Evolutionary conservation across 1,284 basidiomycete genomes (phyloP).

Genomic region (Papiliotrema flavescens): DNA sequence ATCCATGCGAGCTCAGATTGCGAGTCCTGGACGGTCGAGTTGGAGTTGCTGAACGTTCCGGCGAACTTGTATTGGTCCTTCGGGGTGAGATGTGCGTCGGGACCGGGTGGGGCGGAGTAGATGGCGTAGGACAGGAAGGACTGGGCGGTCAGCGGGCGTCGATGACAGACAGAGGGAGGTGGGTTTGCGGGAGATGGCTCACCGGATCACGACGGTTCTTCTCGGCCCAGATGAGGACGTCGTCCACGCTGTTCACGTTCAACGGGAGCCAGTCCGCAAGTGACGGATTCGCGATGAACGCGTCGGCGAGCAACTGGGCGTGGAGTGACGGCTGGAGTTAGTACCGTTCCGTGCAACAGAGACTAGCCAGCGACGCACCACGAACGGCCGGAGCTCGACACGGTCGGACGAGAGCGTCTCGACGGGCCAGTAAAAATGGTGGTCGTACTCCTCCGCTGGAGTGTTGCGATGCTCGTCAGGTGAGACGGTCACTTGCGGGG

Average conservation of each 20-base stretch:
- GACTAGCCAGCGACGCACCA: slow-evolving; percentile 14
- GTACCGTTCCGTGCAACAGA: background rate
- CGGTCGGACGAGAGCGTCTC: slow-evolving; percentile 28
- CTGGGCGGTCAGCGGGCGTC: background rate
- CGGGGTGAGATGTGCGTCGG: slow-evolving; percentile 4
- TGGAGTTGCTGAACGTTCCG: slow-evolving; percentile 31
- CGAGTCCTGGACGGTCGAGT: slow-evolving; percentile 25
- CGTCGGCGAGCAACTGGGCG: slow-evolving; percentile 32
- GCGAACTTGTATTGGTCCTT: slow-evolving; percentile 34
- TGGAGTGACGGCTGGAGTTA: slow-evolving; percentile 27
- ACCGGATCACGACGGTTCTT: slow-evolving; percentile 23
- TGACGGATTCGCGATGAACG: slow-evolving; percentile 19
- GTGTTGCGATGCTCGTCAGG: slow-evolving; percentile 30
- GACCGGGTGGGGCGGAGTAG: slow-evolving; percentile 26
- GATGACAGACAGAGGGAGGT: background rate
- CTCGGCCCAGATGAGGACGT: slow-evolving; percentile 31
- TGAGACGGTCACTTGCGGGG: slow-evolving; percentile 5
- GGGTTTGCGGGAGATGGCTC: background rate
- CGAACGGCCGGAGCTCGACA: slow-evolving; percentile 32
- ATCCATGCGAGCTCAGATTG: slow-evolving; percentile 37
- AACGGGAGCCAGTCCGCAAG: slow-evolving; percentile 25
- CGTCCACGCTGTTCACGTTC: slow-evolving; percentile 22
- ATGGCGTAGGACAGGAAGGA: slow-evolving; percentile 19
- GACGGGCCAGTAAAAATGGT: slow-evolving; percentile 40
- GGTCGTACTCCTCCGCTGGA: slow-evolving; percentile 40